phyloP scores from a whole-genome alignment of 2,329 filamentous ascomycete species.

The Coleophoma eucalyptorum region DNA sequence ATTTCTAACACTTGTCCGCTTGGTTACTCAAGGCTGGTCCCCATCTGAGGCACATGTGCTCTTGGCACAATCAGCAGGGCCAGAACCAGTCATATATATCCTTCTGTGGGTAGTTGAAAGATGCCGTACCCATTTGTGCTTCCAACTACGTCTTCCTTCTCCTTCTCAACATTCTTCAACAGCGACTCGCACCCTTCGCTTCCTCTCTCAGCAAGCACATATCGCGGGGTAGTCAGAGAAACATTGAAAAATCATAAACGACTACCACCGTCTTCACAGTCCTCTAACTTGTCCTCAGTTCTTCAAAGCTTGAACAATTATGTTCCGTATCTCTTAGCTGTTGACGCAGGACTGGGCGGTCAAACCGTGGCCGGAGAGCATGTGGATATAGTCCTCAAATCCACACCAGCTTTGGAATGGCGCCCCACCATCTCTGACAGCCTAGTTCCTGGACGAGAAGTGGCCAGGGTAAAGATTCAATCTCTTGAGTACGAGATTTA shows the following conservation, averaged over 20 bases:
- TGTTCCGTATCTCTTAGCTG: slow-evolving; percentile 75
- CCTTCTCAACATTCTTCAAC: slow-evolving; percentile 72
- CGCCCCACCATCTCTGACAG: slow-evolving; percentile 70
- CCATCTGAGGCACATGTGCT: not conserved
- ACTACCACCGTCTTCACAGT: slow-evolving; percentile 67
- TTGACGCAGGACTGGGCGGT: slow-evolving; percentile 68
- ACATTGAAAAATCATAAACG: slow-evolving; percentile 87
- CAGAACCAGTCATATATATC: not conserved
- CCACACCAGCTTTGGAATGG: slow-evolving; percentile 71
- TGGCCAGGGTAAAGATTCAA: slow-evolving; percentile 62
- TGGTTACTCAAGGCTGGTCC: not conserved
- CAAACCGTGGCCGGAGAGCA: slow-evolving; percentile 52
- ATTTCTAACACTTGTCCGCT: not conserved
- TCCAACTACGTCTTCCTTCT: slow-evolving; percentile 84
- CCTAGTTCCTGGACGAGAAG: slow-evolving; percentile 60
- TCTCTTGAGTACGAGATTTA: slow-evolving; percentile 80
- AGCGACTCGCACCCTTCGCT: slow-evolving; percentile 87
- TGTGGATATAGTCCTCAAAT: slow-evolving; percentile 62
- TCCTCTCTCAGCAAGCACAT: slow-evolving; percentile 75
- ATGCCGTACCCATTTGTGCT: slow-evolving; percentile 92
- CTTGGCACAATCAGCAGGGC: not conserved
- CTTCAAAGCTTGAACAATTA: slow-evolving; percentile 71
- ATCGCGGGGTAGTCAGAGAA: slow-evolving; percentile 78
- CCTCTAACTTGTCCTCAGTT: slow-evolving; percentile 66
- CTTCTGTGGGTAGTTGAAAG: slow-evolving; percentile 12